Conservation (phyloP, 139 green algal genomes). For the Microglena sp. region DNA sequence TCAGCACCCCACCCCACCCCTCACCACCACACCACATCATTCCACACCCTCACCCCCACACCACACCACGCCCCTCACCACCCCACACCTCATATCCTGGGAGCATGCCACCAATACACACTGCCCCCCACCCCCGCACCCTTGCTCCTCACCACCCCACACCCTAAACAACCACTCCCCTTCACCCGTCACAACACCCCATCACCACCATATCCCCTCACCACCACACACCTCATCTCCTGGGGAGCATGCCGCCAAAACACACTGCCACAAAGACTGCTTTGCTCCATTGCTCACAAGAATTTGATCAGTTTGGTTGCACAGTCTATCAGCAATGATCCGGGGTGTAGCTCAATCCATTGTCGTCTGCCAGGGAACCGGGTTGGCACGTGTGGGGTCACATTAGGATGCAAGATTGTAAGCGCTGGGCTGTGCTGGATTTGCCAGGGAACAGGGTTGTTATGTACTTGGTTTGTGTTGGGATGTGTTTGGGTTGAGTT, state of each 20-base stretch:
- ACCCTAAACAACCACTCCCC: not conserved
- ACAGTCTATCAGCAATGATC: too few relatives aligned
- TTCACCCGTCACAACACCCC: too few relatives aligned
- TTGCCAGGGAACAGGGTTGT: not conserved
- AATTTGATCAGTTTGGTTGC: slow-evolving; percentile 71
- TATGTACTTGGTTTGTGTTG: not conserved
- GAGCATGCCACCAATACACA: too few relatives aligned
- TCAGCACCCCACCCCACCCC: too few relatives aligned
- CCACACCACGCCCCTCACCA: too few relatives aligned
- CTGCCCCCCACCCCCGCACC: too few relatives aligned
- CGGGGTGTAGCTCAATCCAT: slow-evolving; percentile 79
- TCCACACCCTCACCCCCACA: too few relatives aligned
- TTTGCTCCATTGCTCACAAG: slow-evolving; percentile 94
- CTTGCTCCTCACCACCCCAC: not conserved
- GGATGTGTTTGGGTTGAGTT: too few relatives aligned
- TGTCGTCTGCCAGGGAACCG: slow-evolving; percentile 54
- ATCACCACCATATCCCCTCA: too few relatives aligned
- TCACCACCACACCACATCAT: too few relatives aligned
- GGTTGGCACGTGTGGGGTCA: not conserved
- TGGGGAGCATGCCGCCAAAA: slow-evolving; percentile 32
- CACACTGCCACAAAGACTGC: slow-evolving; percentile 83
- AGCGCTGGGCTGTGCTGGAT: not conserved
- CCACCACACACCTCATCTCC: slow-evolving; percentile 30
- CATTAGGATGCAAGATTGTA: not conserved
- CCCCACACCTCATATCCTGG: too few relatives aligned